Conservation (phyloP, 352 stramenopile species). For the Phytopythium kandeliae region DNA sequence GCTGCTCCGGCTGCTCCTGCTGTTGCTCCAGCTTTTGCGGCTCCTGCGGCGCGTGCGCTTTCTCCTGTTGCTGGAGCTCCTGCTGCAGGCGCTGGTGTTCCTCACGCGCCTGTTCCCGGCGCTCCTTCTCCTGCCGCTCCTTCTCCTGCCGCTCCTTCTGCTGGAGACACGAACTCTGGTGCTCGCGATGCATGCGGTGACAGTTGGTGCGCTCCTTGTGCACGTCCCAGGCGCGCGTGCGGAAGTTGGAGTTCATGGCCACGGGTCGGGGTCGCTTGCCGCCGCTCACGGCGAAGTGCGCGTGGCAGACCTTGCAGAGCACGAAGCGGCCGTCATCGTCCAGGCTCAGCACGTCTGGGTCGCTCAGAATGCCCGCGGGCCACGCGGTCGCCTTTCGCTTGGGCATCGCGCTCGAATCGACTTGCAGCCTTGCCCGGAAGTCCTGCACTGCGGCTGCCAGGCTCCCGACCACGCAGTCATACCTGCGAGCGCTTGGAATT, state of each 20-base stretch:
- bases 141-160: slow-evolving; percentile 12
- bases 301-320: slow-evolving; percentile 78
- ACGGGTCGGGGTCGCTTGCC: slow-evolving; percentile 78
- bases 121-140: too few species aligned
- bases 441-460: too few species aligned
- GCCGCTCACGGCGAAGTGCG: slow-evolving; percentile 74
- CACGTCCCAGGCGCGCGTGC: slow-evolving; percentile 71
- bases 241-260: slow-evolving; percentile 82
- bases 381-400: slow-evolving; percentile 78
- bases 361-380: slow-evolving; percentile 56
- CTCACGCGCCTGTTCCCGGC: too few species aligned
- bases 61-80: not conserved
- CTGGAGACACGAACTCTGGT: slow-evolving; percentile 23
- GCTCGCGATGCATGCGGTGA: slow-evolving; percentile 64
- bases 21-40: slow-evolving; percentile 8
- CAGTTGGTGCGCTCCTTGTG: slow-evolving; percentile 80
- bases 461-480: too few species aligned
- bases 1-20: slow-evolving; percentile 3
- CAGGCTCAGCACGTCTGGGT: slow-evolving; percentile 71
- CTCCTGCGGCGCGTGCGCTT: slow-evolving; percentile 7
- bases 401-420: too few species aligned
- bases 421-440: too few species aligned
- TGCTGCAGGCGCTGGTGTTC: too few species aligned
- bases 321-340: slow-evolving; percentile 75
- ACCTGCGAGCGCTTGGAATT: too few species aligned